These are phyloP conservation scores for Copromyces sp. DNA, from an alignment of 495 filamentous ascomycete species.

Conservation along the genomic window DNA sequence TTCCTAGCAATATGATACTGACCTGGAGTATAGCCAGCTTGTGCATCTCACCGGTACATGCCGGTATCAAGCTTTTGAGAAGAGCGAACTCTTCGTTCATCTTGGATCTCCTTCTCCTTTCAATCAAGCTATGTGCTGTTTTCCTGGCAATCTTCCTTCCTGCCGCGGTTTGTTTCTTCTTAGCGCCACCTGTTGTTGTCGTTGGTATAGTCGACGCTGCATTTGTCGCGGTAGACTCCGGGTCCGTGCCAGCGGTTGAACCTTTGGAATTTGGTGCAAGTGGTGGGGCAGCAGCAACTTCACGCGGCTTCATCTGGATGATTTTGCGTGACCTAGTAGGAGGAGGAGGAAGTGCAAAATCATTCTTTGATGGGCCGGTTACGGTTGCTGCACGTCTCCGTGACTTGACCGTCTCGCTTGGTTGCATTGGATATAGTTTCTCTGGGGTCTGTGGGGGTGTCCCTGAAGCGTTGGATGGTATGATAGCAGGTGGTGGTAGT, in stretches of 20 bases:
- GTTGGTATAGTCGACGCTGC: slow-evolving; percentile 20
- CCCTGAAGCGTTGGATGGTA: slow-evolving; percentile 16
- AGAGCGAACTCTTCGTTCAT: slow-evolving; percentile 99
- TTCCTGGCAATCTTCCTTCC: slow-evolving; percentile 90
- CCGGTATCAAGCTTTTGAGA: slow-evolving; percentile 91
- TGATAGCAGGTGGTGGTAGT: slow-evolving; percentile 74
- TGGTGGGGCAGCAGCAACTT: slow-evolving; percentile 26
- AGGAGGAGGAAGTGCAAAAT: slow-evolving; percentile 78
- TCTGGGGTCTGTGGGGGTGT: slow-evolving; percentile 39
- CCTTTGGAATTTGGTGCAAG: slow-evolving; percentile 5
- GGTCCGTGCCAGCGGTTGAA: not conserved
- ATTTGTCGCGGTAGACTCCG: slow-evolving; percentile 4
- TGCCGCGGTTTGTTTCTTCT: slow-evolving; percentile 71
- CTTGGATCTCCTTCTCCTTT: slow-evolving; percentile 81
- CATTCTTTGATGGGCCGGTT: slow-evolving; percentile 42
- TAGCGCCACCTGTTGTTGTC: slow-evolving; percentile 34
- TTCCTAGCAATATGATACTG: slow-evolving; percentile 12
- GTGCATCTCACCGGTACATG: slow-evolving; percentile 91
- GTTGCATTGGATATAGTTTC: slow-evolving; percentile 42
- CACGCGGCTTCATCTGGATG: slow-evolving; percentile 86
- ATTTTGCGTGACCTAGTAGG: slow-evolving; percentile 90
- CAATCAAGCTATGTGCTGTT: slow-evolving; percentile 92
- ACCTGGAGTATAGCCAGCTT: slow-evolving; percentile 96
- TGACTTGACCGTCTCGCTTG: slow-evolving; percentile 46
- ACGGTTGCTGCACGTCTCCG: slow-evolving; percentile 46